These are phyloP conservation scores for Acrodontium crateriforme DNA, from an alignment of 2,329 filamentous ascomycete genomes.

Conservation along the genomic window DNA sequence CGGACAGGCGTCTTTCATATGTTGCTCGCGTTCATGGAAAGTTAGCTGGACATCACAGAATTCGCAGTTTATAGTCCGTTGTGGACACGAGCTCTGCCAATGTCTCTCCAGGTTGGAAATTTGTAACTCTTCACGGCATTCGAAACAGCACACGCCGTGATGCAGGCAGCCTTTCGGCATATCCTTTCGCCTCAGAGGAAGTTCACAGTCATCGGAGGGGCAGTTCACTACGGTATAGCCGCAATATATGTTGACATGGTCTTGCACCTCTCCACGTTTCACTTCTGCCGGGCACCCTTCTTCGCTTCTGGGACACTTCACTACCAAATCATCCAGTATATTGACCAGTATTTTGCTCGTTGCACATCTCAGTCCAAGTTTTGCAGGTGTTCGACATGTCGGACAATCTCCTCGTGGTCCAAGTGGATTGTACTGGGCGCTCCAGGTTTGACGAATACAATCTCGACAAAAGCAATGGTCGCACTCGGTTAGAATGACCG, in stretches of 20 bases:
- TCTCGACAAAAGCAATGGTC: slow-evolving; percentile 51
- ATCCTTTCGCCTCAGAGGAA: slow-evolving; percentile 42
- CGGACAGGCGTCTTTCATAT: slow-evolving; percentile 29
- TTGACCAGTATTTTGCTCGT: slow-evolving; percentile 42
- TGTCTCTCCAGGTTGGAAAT: slow-evolving; percentile 37
- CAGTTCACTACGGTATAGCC: slow-evolving; percentile 41
- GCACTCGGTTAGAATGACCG: slow-evolving; percentile 42
- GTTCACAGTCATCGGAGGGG: slow-evolving; percentile 34
- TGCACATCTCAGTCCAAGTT: slow-evolving; percentile 22
- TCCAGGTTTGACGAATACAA: slow-evolving; percentile 40
- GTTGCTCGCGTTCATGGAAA: slow-evolving; percentile 27
- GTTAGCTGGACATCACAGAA: slow-evolving; percentile 30
- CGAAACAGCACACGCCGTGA: slow-evolving; percentile 36
- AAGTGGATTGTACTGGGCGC: slow-evolving; percentile 19
- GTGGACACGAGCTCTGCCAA: slow-evolving; percentile 32
- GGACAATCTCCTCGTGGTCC: slow-evolving; percentile 35
- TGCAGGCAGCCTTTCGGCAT: slow-evolving; percentile 41
- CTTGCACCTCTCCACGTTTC: slow-evolving; percentile 42
- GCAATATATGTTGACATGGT: slow-evolving; percentile 49
- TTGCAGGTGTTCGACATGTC: slow-evolving; percentile 37
- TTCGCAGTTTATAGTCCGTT: slow-evolving; percentile 32
- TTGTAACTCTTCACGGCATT: slow-evolving; percentile 40
- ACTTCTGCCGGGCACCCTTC: slow-evolving; percentile 41
- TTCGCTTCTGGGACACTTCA: slow-evolving; percentile 42
- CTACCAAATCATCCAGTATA: slow-evolving; percentile 48